Evolutionary conservation across 2,329 filamentous ascomycete genomes (phyloP).

Genomic region (Xylariaceae sp.): DNA sequence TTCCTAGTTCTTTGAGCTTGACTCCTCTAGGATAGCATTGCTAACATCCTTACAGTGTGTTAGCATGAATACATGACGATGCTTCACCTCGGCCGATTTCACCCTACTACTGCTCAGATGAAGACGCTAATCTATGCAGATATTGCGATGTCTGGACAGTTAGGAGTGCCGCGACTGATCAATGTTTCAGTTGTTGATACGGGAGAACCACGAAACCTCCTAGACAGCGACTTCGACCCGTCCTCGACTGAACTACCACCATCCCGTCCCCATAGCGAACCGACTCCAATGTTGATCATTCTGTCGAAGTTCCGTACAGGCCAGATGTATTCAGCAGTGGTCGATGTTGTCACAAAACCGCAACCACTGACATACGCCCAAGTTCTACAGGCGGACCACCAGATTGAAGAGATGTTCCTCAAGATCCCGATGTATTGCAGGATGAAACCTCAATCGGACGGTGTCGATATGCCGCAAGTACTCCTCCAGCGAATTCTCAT

Average conservation of each 20-base stretch:
- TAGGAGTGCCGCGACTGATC: conserved; percentile 42
- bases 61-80: background rate
- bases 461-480: conserved; percentile 24
- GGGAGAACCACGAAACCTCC: conserved; percentile 38
- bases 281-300: conserved; percentile 25
- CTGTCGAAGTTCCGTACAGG: conserved; percentile 24
- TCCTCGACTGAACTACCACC: conserved; percentile 35
- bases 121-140: conserved; percentile 26
- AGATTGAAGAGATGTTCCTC: conserved; percentile 22
- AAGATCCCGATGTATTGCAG: conserved; percentile 26
- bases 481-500: conserved; percentile 30
- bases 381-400: conserved; percentile 22
- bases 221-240: conserved; percentile 39
- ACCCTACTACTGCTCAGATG: background rate
- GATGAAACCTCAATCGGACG: conserved; percentile 15
- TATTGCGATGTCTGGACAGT: conserved; percentile 37
- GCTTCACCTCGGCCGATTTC: background rate
- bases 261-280: conserved; percentile 30
- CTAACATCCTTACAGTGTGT: conserved; percentile 14
- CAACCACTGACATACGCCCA: conserved; percentile 20
- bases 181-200: conserved; percentile 38
- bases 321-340: conserved; percentile 16
- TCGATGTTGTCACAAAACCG: conserved; percentile 19
- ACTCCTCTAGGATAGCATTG: background rate
- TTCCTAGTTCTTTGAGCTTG: background rate